These are phyloP conservation scores for Chrysanthemum seticuspe DNA, from an alignment of 129 eudicot species.

Conservation along the genomic window DNA sequence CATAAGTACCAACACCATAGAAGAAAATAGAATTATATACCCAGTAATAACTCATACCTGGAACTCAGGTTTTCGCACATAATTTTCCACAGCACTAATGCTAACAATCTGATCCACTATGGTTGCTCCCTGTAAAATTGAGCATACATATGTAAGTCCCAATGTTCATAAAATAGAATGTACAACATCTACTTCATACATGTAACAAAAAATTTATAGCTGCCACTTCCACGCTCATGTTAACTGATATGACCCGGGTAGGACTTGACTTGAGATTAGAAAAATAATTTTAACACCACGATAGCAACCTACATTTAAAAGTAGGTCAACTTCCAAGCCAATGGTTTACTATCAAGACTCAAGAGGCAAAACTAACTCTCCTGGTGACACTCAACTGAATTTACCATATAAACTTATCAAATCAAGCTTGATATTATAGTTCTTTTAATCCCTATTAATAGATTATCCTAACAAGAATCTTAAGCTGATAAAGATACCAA, in stretches of 20 bases:
- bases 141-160: slow-evolving; percentile 13
- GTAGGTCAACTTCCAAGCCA: too few relatives aligned
- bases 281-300: too few relatives aligned
- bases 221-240: not conserved
- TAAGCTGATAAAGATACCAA: too few relatives aligned
- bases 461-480: too few relatives aligned
- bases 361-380: too few relatives aligned
- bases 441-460: too few relatives aligned
- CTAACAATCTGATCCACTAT: slow-evolving; percentile 93
- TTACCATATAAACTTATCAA: too few relatives aligned
- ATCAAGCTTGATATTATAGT: too few relatives aligned
- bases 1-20: slow-evolving; percentile 16
- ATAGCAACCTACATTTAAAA: too few relatives aligned
- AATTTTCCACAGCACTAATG: slow-evolving; percentile 70
- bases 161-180: not conserved
- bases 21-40: slow-evolving; percentile 6
- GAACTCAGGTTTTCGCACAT: slow-evolving; percentile 53
- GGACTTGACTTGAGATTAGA: too few relatives aligned
- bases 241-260: not conserved
- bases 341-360: too few relatives aligned
- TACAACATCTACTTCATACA: slow-evolving; percentile 1
- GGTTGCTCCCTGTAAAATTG: slow-evolving; percentile 79
- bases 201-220: not conserved
- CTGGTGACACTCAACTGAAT: too few relatives aligned
- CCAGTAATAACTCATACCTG: slow-evolving; percentile 40